Base-by-base conservation (phyloP, 1,284 basidiomycete genomes). In the Boletus semigastroideus region DNA sequence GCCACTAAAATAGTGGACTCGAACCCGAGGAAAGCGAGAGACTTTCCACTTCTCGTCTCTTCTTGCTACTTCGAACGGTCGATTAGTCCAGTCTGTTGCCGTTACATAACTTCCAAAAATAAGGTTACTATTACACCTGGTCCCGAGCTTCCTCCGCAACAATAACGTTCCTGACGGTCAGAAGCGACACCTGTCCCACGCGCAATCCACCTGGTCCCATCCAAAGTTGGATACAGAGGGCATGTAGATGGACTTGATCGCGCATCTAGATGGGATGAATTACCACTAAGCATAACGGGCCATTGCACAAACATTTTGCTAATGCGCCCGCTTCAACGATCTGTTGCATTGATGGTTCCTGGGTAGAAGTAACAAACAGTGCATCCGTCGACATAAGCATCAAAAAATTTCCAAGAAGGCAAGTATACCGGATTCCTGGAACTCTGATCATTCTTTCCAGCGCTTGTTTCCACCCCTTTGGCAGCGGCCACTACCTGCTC, bases 31-130 rank as follows among this genome's bases (percentile, higher is more conserved):
- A 51, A 51, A 60, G 56, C 51, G 30, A 57, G 14, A 10, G 54
- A 38, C 49, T 50, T 59, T 59, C 60, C 42, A 13, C 58, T 64
- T 64, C 65, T 59, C 10, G 39, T 46, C 46, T 42, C 55, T 59
- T 63, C 55, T 43, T n/a, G 42, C 38, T 40, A 59, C 55, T 55
- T 56, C 50, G 54, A 59, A 56, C 19, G 34, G 33, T 51, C 42
- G 48, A 51, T 27, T 25, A 33, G 51, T 19, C 39, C 49, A 47
- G 46, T 53, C 45, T n/a, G 46, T 31, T 47, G 48, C 40, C n/a
- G 54, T 66, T 64, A 64, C 65, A 63, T 63, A 59, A 61, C 50
- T 19, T 52, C 49, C 48, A 51, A 43, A 56, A 62, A 63, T 58
- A 66, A 52, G 34, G 63, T 64, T 52, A 53, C 55, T 56, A 55